These are phyloP conservation scores for Euphorbia peplus DNA, from an alignment of 345 rosid genomes.

Conservation along the genomic window DNA sequence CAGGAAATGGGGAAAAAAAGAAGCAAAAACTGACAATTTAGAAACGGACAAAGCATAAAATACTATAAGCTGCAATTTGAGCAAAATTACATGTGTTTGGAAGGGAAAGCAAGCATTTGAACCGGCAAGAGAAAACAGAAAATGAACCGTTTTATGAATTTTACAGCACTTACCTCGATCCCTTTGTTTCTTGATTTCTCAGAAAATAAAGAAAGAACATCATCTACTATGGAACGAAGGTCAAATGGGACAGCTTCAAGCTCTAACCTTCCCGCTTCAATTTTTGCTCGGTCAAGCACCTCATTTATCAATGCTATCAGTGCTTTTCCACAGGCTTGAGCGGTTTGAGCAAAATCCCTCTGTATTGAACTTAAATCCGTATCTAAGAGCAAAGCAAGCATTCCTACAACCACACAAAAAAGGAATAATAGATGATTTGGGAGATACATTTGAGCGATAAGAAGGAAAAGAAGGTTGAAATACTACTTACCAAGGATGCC, in stretches of 20 bases:
- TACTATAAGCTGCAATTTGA: neutral
- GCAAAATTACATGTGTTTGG: neutral
- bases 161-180: conserved; percentile 57
- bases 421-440: neutral
- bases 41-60: neutral
- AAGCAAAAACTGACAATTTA: conserved; percentile 17
- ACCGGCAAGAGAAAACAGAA: conserved; percentile 3
- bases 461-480: conserved; percentile 5
- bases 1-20: neutral
- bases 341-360: conserved; percentile 92
- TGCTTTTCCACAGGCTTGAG: conserved; percentile 94
- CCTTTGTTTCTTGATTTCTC: conserved; percentile 91
- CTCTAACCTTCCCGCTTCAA: conserved; percentile 93
- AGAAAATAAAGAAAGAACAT: conserved; percentile 91
- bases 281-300: conserved; percentile 97
- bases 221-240: conserved; percentile 81
- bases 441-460: neutral
- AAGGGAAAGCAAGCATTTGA: neutral
- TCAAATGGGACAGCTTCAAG: conserved; percentile 80
- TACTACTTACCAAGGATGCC: conserved; percentile 76
- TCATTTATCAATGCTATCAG: conserved; percentile 86
- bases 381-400: conserved; percentile 90
- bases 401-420: conserved; percentile 45
- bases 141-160: neutral
- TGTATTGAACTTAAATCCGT: conserved; percentile 90